Evolutionary conservation across 148 eudicot species (phyloP), one percentile per base, ranked within the genome.

Genomic region (Vaccinium darrowii): DNA sequence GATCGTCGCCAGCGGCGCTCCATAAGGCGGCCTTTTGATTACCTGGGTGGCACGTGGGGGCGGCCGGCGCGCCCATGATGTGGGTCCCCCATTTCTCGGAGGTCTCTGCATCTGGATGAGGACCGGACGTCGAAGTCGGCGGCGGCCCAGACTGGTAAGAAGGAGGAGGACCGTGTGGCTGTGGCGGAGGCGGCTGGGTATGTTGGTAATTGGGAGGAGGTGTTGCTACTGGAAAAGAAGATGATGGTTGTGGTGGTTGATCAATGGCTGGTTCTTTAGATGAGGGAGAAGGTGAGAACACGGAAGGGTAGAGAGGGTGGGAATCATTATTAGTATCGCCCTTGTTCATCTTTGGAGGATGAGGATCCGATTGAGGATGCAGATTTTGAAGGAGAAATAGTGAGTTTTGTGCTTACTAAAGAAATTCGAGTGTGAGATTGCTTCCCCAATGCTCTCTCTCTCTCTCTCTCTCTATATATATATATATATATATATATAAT

Each of bases 51-150:
- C 80, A 57, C 1, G 91, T 81, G 25, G 91, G 91, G 23, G 82
- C 88, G 4, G 88, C 89, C 10, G 91, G 88, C 4, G 88, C 82
- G 5, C 91, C 91, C 89, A 87, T 87, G 21, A 87, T 78, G n/a
- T 87, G 88, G 15, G 91, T 87, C 63, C 91, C 91, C 88, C 86
- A 87, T 60, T 89, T 87, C 81, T 89, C 87, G 13, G 62, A 30
- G 7, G 19, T 56, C n/a, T 52, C 75, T 7, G 78, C 82, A 50
- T 62, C 43, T 25, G 82, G 82, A 5, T 19, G 82, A 65, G 25
- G 6, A 76, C 7, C 7, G 36, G 71, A 1, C 30, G 81, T 7
- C 57, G 80, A 7, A 43, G 47, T 7, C 47, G 47, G 47, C 5
- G 47, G 10, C 73, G 47, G 56, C 43, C 6, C 21, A n/a, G 56